Base-by-base conservation (phyloP, 176 grass and related monocot species). In the Aegilops longissima region DNA sequence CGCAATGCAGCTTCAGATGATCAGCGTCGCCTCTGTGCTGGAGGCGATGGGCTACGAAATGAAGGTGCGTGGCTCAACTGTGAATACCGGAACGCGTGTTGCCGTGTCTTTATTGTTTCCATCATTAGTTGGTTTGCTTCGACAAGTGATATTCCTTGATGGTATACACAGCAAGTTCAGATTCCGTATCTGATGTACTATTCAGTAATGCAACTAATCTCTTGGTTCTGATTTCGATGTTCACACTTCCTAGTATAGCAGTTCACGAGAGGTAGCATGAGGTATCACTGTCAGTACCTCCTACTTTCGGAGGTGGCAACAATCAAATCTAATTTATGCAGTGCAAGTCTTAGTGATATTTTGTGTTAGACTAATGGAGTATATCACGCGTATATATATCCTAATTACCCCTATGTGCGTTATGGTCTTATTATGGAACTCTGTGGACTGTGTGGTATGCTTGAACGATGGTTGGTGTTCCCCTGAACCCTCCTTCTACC, bases 31-130 rank as follows among this genome's bases (percentile, higher is more conserved):
- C 30, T 92, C 92, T 42, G 90, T 87, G 83, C 76, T 99, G 64
- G 93, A 93, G 67, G 97, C 93, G 21, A 91, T 90, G 88, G 94
- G 97, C 45, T 99, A 87, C 85, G 92, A 94, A 79, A 94, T 99
- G 72, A 81, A 99, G 97, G 97, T 99, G 88, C 68, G 76, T 70
- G 1, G 12, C 61, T 67, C 5, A 70, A 49, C 40, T 87, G 27
- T 24, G 42, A 27, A 34, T 80, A 27, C 42, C 11, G 12, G 14
- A 44, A 56, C 5, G 10, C 1, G 20, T 51, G 39, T 29, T 30
- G 16, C 23, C 30, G 14, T 24, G 38, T 30, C 13, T 70, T 61
- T 58, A 58, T 10, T 61, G 83, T 86, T 69, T 52, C 2, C 12
- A 56, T 76, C 27, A 10, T 56, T 63, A n/a, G 44, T 86, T 88